Evolutionary conservation across 306 rosid species (phyloP).

Genomic region (Elaeagnus macrophylla): DNA sequence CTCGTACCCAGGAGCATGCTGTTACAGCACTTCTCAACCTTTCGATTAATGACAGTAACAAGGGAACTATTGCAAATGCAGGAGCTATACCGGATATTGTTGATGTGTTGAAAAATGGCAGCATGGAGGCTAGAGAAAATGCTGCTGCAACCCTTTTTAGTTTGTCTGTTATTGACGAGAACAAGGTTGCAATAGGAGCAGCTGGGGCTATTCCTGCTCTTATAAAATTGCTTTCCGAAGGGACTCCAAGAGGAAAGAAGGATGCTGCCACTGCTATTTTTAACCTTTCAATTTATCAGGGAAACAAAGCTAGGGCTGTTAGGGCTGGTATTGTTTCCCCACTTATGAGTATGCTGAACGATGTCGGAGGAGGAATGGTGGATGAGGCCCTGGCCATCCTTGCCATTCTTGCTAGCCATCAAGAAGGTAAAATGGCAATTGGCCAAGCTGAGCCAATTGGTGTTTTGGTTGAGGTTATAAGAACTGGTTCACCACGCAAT

Average conservation of each 20-base stretch:
- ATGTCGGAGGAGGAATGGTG: constrained; percentile 89
- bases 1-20: constrained; percentile 93
- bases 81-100: constrained; percentile 95
- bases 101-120: constrained; percentile 78
- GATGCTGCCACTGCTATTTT: constrained; percentile 98
- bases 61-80: constrained; percentile 77
- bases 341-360: constrained; percentile 61
- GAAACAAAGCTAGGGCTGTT: constrained; percentile 93
- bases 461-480: constrained; percentile 58
- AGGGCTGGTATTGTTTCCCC: constrained; percentile 84
- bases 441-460: constrained; percentile 64
- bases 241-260: constrained; percentile 94
- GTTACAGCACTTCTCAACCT: constrained; percentile 96
- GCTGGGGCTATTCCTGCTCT: constrained; percentile 98
- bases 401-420: constrained; percentile 85
- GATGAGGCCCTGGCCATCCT: constrained; percentile 94
- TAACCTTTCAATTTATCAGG: constrained; percentile 86
- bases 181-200: constrained; percentile 85
- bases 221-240: constrained; percentile 72
- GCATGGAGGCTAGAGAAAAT: constrained; percentile 97
- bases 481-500: constrained; percentile 92
- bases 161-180: constrained; percentile 81
- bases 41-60: constrained; percentile 78
- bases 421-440: constrained; percentile 70
- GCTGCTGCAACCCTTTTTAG: constrained; percentile 99